These are phyloP conservation scores for Chenopodium quinoa DNA, from an alignment of 148 eudicot genomes.

Conservation along the genomic window DNA sequence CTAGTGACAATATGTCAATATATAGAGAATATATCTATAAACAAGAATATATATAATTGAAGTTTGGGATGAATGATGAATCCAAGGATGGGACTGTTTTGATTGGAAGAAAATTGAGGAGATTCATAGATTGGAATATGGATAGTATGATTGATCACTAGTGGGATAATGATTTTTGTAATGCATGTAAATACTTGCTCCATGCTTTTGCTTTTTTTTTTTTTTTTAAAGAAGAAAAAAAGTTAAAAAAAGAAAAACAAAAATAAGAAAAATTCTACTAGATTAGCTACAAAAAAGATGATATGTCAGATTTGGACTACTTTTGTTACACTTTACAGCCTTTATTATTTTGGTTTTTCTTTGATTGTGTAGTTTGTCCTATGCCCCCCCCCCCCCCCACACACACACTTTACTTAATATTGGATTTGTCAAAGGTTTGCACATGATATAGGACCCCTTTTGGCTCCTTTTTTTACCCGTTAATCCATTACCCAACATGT, in stretches of 20 bases:
- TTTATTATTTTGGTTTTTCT: not conserved
- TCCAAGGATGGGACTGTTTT: not conserved
- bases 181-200: conserved; percentile 2
- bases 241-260: no score
- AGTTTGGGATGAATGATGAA: conserved; percentile 11
- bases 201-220: not conserved
- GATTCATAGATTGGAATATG: not conserved
- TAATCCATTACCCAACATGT: not conserved
- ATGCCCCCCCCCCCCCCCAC: not conserved
- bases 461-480: not conserved
- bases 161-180: not conserved
- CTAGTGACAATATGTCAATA: no score
- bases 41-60: not conserved
- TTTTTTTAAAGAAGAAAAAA: not conserved
- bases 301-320: not conserved
- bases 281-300: not conserved
- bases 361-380: conserved; percentile 9
- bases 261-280: not conserved
- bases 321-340: conserved; percentile 8
- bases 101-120: not conserved
- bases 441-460: not conserved
- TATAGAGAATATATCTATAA: not conserved
- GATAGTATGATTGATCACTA: conserved; percentile 1
- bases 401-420: not conserved
- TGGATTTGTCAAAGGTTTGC: conserved; percentile 1